phyloP scores from a whole-genome alignment of 768 basidiomycete genomes.

The Favolaschia claudopus region DNA sequence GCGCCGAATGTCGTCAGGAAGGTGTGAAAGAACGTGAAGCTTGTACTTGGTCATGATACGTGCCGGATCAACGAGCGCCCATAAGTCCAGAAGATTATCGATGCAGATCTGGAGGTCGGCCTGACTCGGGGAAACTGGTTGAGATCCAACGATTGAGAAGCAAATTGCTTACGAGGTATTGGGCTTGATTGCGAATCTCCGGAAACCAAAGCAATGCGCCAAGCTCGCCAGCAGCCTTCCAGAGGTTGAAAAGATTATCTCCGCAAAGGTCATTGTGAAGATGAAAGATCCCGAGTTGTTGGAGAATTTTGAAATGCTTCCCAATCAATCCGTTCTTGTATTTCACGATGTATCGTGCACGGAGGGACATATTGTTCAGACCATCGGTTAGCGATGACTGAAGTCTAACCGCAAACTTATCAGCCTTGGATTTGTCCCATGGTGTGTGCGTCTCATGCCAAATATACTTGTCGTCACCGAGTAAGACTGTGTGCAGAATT shows the following conservation, averaged over 20 bases:
- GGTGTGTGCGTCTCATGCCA: slow-evolving; percentile 35
- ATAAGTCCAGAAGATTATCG: slow-evolving; percentile 29
- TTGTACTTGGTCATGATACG: slow-evolving; percentile 24
- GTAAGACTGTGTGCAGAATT: slow-evolving; percentile 31
- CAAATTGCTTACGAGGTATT: slow-evolving; percentile 34
- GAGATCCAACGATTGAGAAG: too few species aligned
- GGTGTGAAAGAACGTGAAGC: neutral
- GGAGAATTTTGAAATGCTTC: slow-evolving; percentile 43
- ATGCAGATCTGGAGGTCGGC: slow-evolving; percentile 24
- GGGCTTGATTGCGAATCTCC: slow-evolving; percentile 34
- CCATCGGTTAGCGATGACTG: slow-evolving; percentile 35
- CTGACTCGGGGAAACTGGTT: too few species aligned
- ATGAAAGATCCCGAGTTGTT: slow-evolving; percentile 40
- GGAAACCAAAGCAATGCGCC: slow-evolving; percentile 39
- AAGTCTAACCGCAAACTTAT: slow-evolving; percentile 35
- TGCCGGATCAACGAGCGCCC: slow-evolving; percentile 31
- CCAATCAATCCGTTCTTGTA: slow-evolving; percentile 44
- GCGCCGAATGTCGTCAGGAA: neutral
- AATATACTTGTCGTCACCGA: slow-evolving; percentile 38
- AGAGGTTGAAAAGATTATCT: slow-evolving; percentile 31
- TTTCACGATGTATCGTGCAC: slow-evolving; percentile 40
- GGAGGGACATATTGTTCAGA: slow-evolving; percentile 32
- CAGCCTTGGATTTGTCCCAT: slow-evolving; percentile 32
- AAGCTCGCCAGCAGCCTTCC: slow-evolving; percentile 41
- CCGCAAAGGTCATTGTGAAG: slow-evolving; percentile 29